Percentiles rank a stretch among this genome's conserved stretches.
phyloP scores from a whole-genome alignment of 805 yeast genomes.

The Candida awuae region DNA sequence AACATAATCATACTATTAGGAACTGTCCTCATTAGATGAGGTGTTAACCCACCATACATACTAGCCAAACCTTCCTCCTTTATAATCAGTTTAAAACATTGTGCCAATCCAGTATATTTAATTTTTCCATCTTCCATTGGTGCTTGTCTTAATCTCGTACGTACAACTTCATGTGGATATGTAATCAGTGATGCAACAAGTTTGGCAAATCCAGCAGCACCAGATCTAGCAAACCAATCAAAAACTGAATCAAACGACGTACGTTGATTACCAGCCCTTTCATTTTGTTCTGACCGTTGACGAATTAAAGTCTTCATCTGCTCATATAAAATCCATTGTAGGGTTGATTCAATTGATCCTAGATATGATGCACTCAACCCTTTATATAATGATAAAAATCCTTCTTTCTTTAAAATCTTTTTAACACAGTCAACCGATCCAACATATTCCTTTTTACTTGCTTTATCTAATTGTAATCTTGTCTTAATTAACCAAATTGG shows the following conservation, averaged over 20 bases:
- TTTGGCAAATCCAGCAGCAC: constrained; percentile 96
- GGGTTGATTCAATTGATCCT: constrained; percentile 86
- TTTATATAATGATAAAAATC: constrained; percentile 69
- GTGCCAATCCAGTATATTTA: constrained; percentile 83
- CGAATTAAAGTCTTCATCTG: constrained; percentile 75
- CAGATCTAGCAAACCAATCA: constrained; percentile 95
- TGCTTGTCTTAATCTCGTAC: constrained; percentile 93
- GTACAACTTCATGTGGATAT: constrained; percentile 94
- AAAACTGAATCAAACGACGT: constrained; percentile 53
- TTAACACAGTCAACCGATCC: constrained; percentile 80
- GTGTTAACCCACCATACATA: constrained; percentile 96
- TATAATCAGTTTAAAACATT: constrained; percentile 76
- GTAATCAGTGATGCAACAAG: constrained; percentile 86
- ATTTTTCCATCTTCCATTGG: constrained; percentile 63
- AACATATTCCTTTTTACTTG: constrained; percentile 53
- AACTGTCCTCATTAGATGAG: constrained; percentile 92
- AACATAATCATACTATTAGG: constrained; percentile 98
- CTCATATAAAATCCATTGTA: constrained; percentile 96
- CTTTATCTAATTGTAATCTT: constrained; percentile 82
- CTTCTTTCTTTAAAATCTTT: constrained; percentile 67
- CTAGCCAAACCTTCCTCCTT: constrained; percentile 89
- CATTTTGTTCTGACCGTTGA: constrained; percentile 36
- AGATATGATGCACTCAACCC: constrained; percentile 93
- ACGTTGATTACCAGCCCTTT: constrained; percentile 31
- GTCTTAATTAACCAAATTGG: constrained; percentile 98